phyloP scores from a whole-genome alignment of 495 filamentous ascomycete species.

The Hypoxylon trugodes region DNA sequence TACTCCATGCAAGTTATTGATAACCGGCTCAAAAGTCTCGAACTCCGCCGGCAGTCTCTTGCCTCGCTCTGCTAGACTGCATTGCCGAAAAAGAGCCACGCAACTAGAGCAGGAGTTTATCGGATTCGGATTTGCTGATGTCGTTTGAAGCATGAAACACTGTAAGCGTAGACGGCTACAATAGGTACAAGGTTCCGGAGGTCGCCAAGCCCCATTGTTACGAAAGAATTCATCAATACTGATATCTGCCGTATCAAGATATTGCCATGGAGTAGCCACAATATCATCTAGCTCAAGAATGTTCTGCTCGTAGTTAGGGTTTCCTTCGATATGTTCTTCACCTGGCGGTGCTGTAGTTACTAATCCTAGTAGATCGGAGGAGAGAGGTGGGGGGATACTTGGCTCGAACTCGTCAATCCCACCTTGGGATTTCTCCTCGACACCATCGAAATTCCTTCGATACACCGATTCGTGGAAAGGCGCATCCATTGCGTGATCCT shows the following conservation, averaged over 20 bases:
- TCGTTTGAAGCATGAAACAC: constrained; percentile 57
- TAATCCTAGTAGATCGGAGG: background rate
- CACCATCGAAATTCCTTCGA: background rate
- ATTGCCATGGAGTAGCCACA: background rate
- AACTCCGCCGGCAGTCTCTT: constrained; percentile 56
- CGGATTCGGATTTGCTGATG: constrained; percentile 55
- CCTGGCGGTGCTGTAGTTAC: background rate
- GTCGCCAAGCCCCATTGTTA: constrained; percentile 51
- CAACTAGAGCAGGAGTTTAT: constrained; percentile 36
- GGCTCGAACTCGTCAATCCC: background rate
- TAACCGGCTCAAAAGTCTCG: constrained; percentile 55
- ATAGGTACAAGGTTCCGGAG: constrained; percentile 52
- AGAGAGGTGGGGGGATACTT: background rate
- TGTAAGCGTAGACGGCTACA: constrained; percentile 55
- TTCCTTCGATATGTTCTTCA: background rate
- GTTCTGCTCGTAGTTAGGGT: background rate
- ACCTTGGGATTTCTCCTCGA: background rate
- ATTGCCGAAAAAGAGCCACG: constrained; percentile 36
- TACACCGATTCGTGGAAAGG: background rate
- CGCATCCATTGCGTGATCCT: background rate
- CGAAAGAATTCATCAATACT: constrained; percentile 25
- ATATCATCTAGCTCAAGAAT: background rate
- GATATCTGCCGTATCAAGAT: background rate
- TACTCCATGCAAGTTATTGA: constrained; percentile 37
- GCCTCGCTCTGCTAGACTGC: constrained; percentile 48